Base-by-base conservation (phyloP, 495 filamentous ascomycete species). In the Lasiosphaeria hispida region DNA sequence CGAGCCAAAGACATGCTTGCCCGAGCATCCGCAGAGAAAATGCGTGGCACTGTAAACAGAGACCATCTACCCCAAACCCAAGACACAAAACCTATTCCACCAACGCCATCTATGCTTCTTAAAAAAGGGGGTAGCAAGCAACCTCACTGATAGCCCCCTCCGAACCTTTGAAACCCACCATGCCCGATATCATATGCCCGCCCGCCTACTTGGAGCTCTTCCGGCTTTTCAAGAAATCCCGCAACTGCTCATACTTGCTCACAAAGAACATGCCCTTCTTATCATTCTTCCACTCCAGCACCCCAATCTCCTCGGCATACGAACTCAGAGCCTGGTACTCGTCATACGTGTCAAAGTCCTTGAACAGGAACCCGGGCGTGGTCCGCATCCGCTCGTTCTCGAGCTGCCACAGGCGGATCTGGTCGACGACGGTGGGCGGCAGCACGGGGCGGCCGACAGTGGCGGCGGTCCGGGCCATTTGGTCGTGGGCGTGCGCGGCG, bases 321-420 rank as follows among this genome's bases (percentile, higher is more conserved):
- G 73, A 76, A 44, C 80, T 84, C 43, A 87, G 80, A 10, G 82
- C 85, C 52, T 86, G 82, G 64, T 94, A 98, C 64, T 96, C 95
- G 17, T 83, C 80, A 44, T 79, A 70, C 48, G 72, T 85, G 52
- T 83, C 83, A 64, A 97, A 96, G 42, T 97, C 93, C 59, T 87
- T 88, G 80, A 98, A 96, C 35, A 97, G 68, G 69, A 88, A 97
- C 2, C 94, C 94, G 5, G 79, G 70, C 10, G 85, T 91, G 5
- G 87, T 80, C 68, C 86, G 86, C 79, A 97, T 93, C 49, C 94
- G 82, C 69, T 98, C 95, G 34, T 91, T 88, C 69, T 98, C 95
- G 50, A 96, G 87, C 76, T 98, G 94, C 94, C 94, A 98, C 9
- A 98, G 82, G 6, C 92, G 80, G 59, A 98, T 97, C 75, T 98